Percentiles rank a stretch among this genome's conserved stretches.
Evolutionary conservation across 139 green algal genomes (phyloP).

Genomic region (Ettlia oleoabundans): DNA sequence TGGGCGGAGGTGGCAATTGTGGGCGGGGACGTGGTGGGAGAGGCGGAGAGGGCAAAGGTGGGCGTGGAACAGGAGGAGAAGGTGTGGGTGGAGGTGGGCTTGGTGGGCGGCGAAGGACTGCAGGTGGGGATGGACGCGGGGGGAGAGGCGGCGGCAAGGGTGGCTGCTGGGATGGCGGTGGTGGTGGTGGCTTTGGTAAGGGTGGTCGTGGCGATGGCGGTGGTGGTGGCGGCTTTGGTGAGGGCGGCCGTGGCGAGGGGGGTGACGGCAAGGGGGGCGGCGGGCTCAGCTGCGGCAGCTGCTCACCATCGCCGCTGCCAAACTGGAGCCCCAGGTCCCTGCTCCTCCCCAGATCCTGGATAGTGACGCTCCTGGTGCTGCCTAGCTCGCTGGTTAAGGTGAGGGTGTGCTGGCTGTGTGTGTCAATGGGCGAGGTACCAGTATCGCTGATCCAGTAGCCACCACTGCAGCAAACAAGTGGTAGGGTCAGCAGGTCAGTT

Average conservation of each 20-base stretch:
- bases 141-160: not conserved
- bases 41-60: not conserved
- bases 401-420: not conserved
- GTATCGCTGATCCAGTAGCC: not conserved
- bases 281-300: not conserved
- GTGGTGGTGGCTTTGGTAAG: not conserved
- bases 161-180: not conserved
- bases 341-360: not conserved
- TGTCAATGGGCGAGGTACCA: not conserved
- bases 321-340: not conserved
- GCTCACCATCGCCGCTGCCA: not conserved
- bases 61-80: not conserved
- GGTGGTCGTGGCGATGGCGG: not conserved
- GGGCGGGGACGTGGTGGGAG: not conserved
- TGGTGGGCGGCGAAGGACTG: not conserved
- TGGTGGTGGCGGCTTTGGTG: not conserved
- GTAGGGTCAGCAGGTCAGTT: not conserved
- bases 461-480: not conserved
- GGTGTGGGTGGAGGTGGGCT: not conserved
- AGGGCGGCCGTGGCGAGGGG: not conserved
- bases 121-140: not conserved
- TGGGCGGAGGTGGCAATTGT: not conserved
- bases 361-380: not conserved
- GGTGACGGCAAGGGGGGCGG: not conserved
- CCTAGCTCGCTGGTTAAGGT: not conserved